Evolutionary conservation across 1,284 basidiomycete species (phyloP).

Genomic region (Marasmius oreades): DNA sequence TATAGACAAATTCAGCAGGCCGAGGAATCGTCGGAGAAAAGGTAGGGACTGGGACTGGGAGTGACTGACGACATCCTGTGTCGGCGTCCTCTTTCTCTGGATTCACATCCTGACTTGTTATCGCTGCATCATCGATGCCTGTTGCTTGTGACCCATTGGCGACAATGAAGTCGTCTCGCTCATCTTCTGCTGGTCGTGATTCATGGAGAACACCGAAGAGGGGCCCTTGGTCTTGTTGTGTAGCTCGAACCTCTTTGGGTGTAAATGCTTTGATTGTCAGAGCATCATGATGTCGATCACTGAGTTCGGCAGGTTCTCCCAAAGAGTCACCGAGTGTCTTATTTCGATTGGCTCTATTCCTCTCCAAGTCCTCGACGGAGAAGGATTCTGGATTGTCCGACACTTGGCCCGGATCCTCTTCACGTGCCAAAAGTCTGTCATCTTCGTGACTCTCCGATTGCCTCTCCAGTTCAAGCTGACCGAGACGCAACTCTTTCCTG

Average conservation of each 20-base stretch:
- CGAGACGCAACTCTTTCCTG: slow-evolving; percentile 13
- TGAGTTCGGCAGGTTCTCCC: neutral
- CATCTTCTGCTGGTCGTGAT: neutral
- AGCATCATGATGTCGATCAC: neutral
- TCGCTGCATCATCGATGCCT: neutral
- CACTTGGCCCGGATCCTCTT: too few relatives aligned
- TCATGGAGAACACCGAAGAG: slow-evolving; percentile 1
- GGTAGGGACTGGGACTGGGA: neutral
- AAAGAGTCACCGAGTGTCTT: too few relatives aligned
- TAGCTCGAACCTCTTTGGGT: neutral
- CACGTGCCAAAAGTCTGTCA: neutral
- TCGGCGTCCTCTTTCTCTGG: neutral
- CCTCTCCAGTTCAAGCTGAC: neutral
- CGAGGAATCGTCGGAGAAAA: neutral
- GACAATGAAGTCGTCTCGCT: neutral
- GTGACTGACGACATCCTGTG: neutral
- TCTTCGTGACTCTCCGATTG: neutral
- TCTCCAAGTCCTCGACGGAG: too few relatives aligned
- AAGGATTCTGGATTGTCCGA: too few relatives aligned
- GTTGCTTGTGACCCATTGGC: neutral
- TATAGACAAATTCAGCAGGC: neutral
- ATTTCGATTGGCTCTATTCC: too few relatives aligned
- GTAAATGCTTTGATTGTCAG: neutral
- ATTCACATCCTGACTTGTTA: neutral
- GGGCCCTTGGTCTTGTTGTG: neutral